Evolutionary conservation across 257 asterid species (phyloP).

Genomic region (Petunia secreta): DNA sequence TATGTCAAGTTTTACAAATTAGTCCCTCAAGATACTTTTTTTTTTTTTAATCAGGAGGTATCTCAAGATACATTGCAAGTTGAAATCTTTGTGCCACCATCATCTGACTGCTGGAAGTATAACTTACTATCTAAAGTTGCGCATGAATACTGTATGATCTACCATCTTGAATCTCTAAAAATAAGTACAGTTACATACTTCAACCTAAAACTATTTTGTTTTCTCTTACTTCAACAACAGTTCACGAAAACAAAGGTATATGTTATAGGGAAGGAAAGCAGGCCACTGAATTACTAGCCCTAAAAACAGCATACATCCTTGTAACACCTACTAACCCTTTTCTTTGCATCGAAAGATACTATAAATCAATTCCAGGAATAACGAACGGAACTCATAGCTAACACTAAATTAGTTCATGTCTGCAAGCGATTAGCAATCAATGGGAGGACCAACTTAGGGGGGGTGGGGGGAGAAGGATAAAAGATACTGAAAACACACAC

Average conservation of each 20-base stretch:
- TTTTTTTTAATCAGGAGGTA: too few species aligned
- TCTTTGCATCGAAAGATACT: not conserved
- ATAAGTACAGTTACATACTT: not conserved
- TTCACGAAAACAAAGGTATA: not conserved
- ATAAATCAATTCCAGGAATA: slow-evolving; percentile 7
- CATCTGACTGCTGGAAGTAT: not conserved
- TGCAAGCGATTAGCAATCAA: not conserved
- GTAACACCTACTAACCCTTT: not conserved
- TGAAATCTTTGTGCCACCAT: not conserved
- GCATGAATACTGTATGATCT: not conserved
- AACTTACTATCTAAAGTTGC: not conserved
- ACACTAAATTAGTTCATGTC: not conserved
- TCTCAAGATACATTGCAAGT: too few species aligned
- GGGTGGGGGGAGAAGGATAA: not conserved
- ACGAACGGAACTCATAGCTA: not conserved
- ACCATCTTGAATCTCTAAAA: not conserved
- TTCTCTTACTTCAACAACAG: not conserved
- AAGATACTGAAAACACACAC: not conserved
- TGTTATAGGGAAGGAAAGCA: not conserved
- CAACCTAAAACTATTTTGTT: not conserved
- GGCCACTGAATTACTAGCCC: not conserved
- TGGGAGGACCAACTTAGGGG: not conserved
- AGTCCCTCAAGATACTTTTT: not conserved
- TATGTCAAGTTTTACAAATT: not conserved
- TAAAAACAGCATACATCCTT: not conserved